A percentile compares a stretch with the other conserved stretches of the same genome.
phyloP scores from a whole-genome alignment of 2,329 filamentous ascomycete species.

The Colletotrichum viniferum region DNA sequence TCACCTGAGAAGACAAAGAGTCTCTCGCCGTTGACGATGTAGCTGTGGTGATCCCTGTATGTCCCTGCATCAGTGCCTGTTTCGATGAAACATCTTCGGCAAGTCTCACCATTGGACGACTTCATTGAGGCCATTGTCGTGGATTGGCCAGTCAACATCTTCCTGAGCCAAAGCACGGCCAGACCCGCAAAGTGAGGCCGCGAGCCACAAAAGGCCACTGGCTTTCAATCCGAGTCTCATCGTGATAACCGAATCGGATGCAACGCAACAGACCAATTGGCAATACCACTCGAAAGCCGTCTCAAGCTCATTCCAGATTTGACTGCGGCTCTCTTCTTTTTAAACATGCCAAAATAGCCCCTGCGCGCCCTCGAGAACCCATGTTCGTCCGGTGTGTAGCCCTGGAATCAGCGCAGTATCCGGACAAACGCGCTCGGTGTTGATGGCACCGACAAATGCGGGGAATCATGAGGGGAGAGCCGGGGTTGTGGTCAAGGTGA shows the following conservation, averaged over 20 bases:
- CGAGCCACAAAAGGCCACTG: constrained; percentile 14
- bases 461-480: constrained; percentile 17
- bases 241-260: neutral
- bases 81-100: neutral
- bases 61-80: neutral
- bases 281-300: neutral
- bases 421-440: constrained; percentile 15
- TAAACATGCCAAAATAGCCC: neutral
- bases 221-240: constrained; percentile 14
- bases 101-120: constrained; percentile 35
- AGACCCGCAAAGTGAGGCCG: constrained; percentile 8
- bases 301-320: neutral
- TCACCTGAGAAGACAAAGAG: constrained; percentile 48
- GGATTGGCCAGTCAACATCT: constrained; percentile 28
- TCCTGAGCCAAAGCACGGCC: neutral
- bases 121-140: constrained; percentile 34
- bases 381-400: neutral
- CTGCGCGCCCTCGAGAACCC: neutral
- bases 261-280: neutral
- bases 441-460: constrained; percentile 18
- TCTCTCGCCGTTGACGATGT: constrained; percentile 42
- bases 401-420: constrained; percentile 1
- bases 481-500: neutral
- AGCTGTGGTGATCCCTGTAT: constrained; percentile 46
- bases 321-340: neutral